Evolutionary conservation across 2,329 filamentous ascomycete species (phyloP).

Genomic region (Colletotrichum sp.): DNA sequence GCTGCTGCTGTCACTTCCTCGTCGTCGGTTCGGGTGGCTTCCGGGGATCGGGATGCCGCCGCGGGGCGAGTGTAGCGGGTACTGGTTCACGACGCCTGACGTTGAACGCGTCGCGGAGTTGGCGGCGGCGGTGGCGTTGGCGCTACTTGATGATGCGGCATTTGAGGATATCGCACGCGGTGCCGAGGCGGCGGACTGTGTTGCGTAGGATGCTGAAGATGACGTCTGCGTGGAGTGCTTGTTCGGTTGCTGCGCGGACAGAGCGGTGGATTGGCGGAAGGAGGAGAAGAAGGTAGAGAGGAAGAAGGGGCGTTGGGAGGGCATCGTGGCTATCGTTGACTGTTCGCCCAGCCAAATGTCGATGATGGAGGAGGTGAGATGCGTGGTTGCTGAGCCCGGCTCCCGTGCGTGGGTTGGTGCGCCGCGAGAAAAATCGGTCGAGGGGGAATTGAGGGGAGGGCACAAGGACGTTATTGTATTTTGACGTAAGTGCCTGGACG

Average conservation of each 20-base stretch:
- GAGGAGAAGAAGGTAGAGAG: conserved; percentile 62
- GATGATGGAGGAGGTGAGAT: neutral
- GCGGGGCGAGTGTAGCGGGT: conserved; percentile 31
- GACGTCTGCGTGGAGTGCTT: conserved; percentile 20
- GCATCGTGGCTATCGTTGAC: conserved; percentile 38
- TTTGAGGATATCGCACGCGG: conserved; percentile 20
- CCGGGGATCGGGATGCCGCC: conserved; percentile 45
- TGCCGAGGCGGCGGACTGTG: conserved; percentile 14
- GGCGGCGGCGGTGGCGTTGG: neutral
- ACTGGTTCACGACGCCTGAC: conserved; percentile 30
- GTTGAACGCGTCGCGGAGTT: conserved; percentile 21
- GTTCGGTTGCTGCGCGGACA: conserved; percentile 20
- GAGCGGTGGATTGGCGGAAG: conserved; percentile 45
- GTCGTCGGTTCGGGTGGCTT: conserved; percentile 45
- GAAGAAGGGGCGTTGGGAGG: conserved; percentile 61
- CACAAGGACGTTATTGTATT: neutral
- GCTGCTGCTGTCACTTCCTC: conserved; percentile 77
- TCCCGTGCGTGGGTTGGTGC: neutral
- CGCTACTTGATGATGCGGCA: neutral
- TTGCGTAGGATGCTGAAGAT: conserved; percentile 6
- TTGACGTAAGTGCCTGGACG: conserved; percentile 2
- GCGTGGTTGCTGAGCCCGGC: neutral
- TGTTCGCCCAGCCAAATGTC: neutral
- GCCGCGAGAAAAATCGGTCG: neutral
- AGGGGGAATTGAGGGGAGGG: neutral